Base-by-base conservation (phyloP, 2,329 filamentous ascomycete species). In the Hypomyces perniciosus region DNA sequence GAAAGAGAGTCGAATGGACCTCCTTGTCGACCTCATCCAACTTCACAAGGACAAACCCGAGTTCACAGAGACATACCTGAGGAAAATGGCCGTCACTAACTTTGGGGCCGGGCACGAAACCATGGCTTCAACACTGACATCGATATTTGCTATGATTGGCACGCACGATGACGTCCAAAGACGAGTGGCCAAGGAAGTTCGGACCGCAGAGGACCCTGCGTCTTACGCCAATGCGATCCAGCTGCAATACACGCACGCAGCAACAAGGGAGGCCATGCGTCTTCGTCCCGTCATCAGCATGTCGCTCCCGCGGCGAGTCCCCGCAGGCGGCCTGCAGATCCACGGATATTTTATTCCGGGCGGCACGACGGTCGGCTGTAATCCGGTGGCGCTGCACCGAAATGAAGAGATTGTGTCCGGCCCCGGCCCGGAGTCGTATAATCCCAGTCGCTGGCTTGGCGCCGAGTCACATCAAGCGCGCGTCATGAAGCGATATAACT, bases 61-160 rank as follows among this genome's bases (percentile, higher is more conserved):
- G 5, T 79, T 80, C 52, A 73, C 59, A 0, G 70, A 75, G 28
- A 61, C 57, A 0, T 79, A 79, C 47, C 67, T 80, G 8, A 71
- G 72, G 3, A 73, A 76, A 29, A 74, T 79, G 67, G 75, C 74
- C 2, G 66, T 78, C 2, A 79, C 77, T 2, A 80, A 80, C 54
- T 79, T 80, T 56, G 77, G 77, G 8, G 77, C 77, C 1, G 77
- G 77, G 0, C 77, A 80, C 52, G 77, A 80, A 57, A 80, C 77
- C 0, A 69, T 78, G 65, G 75, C 74, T 8, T 76, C 76, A 1
- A 76, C 77, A 0, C 58, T 80, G 6, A 79, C 76, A 0, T 72
- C 77, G 4, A 64, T 70, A 26, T 59, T 81, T 43, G 65, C 73
- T 43, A 71, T 77, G 67, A 65, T 80, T 27, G 74, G 68, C 1